These are phyloP conservation scores for Fusarium keratoplasticum DNA, from an alignment of 2,329 filamentous ascomycete genomes.

Conservation along the genomic window DNA sequence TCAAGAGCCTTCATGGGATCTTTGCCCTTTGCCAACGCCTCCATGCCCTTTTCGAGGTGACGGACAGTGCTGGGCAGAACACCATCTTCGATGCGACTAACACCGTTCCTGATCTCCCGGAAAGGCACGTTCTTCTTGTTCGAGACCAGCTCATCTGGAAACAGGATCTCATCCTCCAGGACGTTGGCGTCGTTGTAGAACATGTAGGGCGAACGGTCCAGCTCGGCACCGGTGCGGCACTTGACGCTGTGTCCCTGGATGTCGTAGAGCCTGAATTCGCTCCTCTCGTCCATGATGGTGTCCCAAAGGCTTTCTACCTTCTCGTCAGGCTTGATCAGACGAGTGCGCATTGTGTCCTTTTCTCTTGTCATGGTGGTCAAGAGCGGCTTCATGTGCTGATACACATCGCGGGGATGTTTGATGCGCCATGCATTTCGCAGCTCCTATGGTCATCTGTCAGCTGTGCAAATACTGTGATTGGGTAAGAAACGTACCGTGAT, in stretches of 20 bases:
- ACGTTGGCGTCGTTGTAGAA: slow-evolving; percentile 44
- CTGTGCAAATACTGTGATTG: rapidly evolving
- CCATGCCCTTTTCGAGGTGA: slow-evolving; percentile 18
- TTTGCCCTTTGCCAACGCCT: slow-evolving; percentile 13
- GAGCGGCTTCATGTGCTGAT: slow-evolving; percentile 38
- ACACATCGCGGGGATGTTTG: slow-evolving; percentile 35
- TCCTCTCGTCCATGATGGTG: slow-evolving; percentile 27
- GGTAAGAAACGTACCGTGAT: slow-evolving; percentile 18
- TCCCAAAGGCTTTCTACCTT: slow-evolving; percentile 41
- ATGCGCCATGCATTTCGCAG: slow-evolving; percentile 44
- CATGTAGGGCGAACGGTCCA: slow-evolving; percentile 24
- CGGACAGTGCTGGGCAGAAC: slow-evolving; percentile 20
- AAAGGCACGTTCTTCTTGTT: slow-evolving; percentile 34
- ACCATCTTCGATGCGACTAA: slow-evolving; percentile 33
- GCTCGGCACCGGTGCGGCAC: neutral
- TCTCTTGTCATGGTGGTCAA: slow-evolving; percentile 38
- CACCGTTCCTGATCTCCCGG: slow-evolving; percentile 37
- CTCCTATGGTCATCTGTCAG: slow-evolving; percentile 28
- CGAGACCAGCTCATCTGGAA: slow-evolving; percentile 37
- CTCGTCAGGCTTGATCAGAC: slow-evolving; percentile 41
- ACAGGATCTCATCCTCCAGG: slow-evolving; percentile 41
- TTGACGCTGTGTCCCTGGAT: slow-evolving; percentile 11
- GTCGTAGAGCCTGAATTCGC: slow-evolving; percentile 27
- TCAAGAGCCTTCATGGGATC: slow-evolving; percentile 18
- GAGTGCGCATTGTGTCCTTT: slow-evolving; percentile 37